Conservation (phyloP, 108 stramenopile genomes). For the Cylindrotheca fusiformis region DNA sequence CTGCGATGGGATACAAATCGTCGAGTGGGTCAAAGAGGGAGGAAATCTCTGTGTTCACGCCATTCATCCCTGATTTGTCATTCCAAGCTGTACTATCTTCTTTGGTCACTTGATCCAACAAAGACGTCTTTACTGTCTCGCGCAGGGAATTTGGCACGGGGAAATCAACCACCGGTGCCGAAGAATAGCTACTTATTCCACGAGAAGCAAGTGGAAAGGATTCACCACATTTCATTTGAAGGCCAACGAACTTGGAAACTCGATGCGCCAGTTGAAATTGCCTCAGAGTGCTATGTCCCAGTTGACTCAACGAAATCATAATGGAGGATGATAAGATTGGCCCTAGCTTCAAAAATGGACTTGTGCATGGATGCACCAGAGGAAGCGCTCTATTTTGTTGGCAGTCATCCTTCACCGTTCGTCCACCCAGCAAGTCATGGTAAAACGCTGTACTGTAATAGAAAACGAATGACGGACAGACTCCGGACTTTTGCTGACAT, state of each 20-base stretch:
- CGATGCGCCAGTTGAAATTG: background rate
- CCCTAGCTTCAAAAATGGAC: too few relatives aligned
- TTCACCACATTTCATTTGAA: too few relatives aligned
- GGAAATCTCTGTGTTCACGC: background rate
- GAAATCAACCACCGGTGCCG: constrained; percentile 23
- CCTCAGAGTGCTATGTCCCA: background rate
- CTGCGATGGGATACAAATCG: constrained; percentile 55
- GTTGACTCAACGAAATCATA: background rate
- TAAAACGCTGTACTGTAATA: too few relatives aligned
- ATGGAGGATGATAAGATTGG: too few relatives aligned
- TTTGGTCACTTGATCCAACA: constrained; percentile 68
- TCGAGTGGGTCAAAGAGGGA: constrained; percentile 63
- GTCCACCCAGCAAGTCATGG: too few relatives aligned
- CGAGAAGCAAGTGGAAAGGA: too few relatives aligned
- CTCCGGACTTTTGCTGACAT: too few relatives aligned
- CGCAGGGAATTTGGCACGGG: constrained; percentile 47
- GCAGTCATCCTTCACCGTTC: too few relatives aligned
- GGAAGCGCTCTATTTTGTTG: too few relatives aligned
- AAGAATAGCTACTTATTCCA: background rate
- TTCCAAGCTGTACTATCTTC: constrained; percentile 68
- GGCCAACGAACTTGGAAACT: background rate
- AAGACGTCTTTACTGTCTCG: constrained; percentile 68
- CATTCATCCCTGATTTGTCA: constrained; percentile 5
- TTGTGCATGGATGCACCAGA: too few relatives aligned
- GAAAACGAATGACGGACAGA: too few relatives aligned